phyloP scores from a whole-genome alignment of 2,329 filamentous ascomycete species.

The Cladosporium colombiae region DNA sequence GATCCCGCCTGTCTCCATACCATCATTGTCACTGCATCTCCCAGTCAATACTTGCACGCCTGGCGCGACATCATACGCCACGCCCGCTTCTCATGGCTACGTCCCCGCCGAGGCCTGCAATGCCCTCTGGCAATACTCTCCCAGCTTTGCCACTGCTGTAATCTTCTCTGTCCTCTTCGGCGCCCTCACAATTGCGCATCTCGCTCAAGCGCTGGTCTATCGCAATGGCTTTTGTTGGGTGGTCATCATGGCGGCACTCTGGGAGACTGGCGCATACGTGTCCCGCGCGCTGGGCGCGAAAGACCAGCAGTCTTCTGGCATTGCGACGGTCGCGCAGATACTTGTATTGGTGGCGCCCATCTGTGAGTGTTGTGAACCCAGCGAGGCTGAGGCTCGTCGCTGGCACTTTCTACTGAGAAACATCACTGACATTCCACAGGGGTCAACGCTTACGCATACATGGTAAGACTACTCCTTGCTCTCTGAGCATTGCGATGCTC shows the following conservation, averaged over 20 bases:
- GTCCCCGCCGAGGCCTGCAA: conserved; percentile 44
- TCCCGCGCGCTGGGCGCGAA: conserved; percentile 44
- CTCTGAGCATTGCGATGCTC: background rate
- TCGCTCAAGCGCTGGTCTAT: conserved; percentile 27
- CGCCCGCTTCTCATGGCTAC: conserved; percentile 2
- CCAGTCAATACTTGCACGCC: background rate
- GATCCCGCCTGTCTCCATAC: background rate
- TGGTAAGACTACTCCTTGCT: background rate
- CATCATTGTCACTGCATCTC: background rate
- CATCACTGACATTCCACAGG: background rate
- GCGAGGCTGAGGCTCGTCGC: background rate
- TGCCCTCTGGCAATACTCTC: conserved; percentile 35
- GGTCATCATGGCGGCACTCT: conserved; percentile 46
- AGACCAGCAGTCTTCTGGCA: conserved; percentile 40
- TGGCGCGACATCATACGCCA: background rate
- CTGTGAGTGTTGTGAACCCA: background rate
- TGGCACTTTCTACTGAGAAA: background rate
- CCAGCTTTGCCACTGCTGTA: conserved; percentile 5
- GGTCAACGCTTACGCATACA: background rate
- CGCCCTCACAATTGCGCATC: conserved; percentile 14
- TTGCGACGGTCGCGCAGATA: conserved; percentile 41
- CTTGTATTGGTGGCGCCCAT: conserved; percentile 47
- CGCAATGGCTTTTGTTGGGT: conserved; percentile 46
- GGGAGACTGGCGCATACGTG: conserved; percentile 47
- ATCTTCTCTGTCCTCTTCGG: background rate